Base-by-base conservation (phyloP, 768 basidiomycete genomes). In the Serendipita indica region DNA sequence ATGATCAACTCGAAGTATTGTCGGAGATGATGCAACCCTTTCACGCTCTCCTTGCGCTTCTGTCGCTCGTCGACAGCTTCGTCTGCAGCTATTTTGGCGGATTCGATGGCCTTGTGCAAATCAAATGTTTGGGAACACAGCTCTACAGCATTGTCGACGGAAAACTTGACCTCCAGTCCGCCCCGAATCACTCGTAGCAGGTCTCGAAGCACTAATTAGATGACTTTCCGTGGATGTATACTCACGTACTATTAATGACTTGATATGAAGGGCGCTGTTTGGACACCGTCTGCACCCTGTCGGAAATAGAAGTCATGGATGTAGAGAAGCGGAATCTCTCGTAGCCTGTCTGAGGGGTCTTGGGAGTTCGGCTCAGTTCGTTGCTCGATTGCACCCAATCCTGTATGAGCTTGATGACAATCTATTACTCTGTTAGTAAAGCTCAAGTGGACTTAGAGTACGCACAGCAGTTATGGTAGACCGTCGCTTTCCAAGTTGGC, bases 401-500 rank as follows among this genome's bases (percentile, higher is more conserved):
- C 63, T 86, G 79, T 57, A 93, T 88, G 28, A 97, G 75, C 22
- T 90, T 72, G 37, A 97, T 74, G 58, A 93, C 79, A 39, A 93
- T 78, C 84, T 89, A 61, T 16, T 12, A 13, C 20, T 14, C 34
- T 25, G 27, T 30, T 25, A 3, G 10, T 28, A 16, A 20, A 59
- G 32, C 20, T 30, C 16, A n/a, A 52, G 12, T 14, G 5, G 14
- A 27, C 43, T 33, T 41, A 27, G 6, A 5, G 25, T 3, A 20
- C 82, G 62, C 58, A 87, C 88, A 16, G 92, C 87, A n/a, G 90
- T 83, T 52, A 91, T 71, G 0, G 93, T 94, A 61, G 90, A 93
- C 64, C 96, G 77, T 7, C 94, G 93, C 30, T 90, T 77, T 3
- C 91, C 94, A 13, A 99, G 79, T 66, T 99, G 96, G 65, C 93